Evolutionary conservation across 2,329 filamentous ascomycete genomes (phyloP).

Genomic region (Ascochyta clinopodiicola): DNA sequence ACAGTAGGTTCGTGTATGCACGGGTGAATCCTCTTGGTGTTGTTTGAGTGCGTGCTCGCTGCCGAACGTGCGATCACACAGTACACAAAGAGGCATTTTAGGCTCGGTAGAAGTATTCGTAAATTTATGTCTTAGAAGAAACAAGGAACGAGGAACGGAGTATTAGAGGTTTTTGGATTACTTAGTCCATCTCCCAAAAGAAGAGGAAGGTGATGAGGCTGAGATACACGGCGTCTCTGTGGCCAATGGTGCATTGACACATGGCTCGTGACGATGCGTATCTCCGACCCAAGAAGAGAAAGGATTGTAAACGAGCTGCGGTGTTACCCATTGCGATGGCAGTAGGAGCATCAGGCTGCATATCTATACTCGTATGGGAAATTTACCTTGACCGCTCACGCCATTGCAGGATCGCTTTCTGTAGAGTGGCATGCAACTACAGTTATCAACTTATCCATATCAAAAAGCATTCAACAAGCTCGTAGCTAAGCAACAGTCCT

Average conservation of each 20-base stretch:
- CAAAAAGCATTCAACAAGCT: not conserved
- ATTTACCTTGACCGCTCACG: not conserved
- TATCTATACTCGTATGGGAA: not conserved
- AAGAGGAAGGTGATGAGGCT: not conserved
- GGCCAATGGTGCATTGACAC: conserved; percentile 3
- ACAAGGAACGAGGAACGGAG: not conserved
- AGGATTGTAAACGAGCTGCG: not conserved
- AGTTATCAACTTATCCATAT: not conserved
- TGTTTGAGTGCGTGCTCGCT: conserved; percentile 3
- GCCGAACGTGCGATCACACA: conserved; percentile 1
- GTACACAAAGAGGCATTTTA: not conserved
- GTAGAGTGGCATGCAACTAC: not conserved
- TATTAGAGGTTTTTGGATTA: not conserved
- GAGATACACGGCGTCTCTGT: conserved; percentile 1
- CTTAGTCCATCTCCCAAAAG: not conserved
- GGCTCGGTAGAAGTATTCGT: not conserved
- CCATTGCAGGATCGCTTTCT: not conserved
- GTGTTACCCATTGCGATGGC: not conserved
- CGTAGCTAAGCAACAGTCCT: not conserved
- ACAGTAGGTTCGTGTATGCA: not conserved
- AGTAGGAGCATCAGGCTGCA: too few species aligned
- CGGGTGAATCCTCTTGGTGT: not conserved
- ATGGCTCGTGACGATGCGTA: conserved; percentile 1
- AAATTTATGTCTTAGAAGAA: not conserved
- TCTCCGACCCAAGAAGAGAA: not conserved